Percentiles rank a stretch among this genome's conserved stretches.
phyloP scores from a whole-genome alignment of 2,329 filamentous ascomycete species.

The Neofusicoccum kwambonambiense region DNA sequence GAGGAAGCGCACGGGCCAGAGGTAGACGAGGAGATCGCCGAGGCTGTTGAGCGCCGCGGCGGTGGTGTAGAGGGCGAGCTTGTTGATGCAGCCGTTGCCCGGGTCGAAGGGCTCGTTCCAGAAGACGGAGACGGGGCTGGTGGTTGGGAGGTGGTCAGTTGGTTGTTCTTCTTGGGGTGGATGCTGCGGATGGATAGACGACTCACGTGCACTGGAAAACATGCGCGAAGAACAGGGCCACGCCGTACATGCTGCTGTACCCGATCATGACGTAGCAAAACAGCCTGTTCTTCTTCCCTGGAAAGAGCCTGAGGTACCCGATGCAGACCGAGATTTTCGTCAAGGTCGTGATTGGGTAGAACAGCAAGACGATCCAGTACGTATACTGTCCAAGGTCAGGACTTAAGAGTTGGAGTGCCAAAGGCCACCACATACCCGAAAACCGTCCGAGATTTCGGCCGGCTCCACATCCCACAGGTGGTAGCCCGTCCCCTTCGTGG shows the following conservation, averaged over 20 bases:
- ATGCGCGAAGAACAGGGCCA: constrained; percentile 26
- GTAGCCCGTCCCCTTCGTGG: constrained; percentile 27
- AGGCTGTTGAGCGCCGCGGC: constrained; percentile 23
- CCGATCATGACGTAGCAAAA: constrained; percentile 30
- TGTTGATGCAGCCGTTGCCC: constrained; percentile 17
- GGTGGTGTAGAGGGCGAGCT: constrained; percentile 19
- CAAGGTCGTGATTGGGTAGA: not conserved
- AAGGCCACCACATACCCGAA: not conserved
- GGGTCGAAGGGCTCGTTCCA: not conserved
- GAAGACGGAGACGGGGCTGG: constrained; percentile 17
- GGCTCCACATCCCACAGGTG: constrained; percentile 25
- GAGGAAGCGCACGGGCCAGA: constrained; percentile 24
- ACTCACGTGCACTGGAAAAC: constrained; percentile 19
- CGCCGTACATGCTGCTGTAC: constrained; percentile 25
- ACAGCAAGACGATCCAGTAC: constrained; percentile 19
- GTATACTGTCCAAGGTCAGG: not conserved
- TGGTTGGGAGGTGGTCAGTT: too few relatives aligned
- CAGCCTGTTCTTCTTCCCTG: constrained; percentile 25
- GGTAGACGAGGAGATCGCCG: constrained; percentile 23
- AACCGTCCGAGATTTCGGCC: not conserved
- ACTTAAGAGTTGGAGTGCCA: too few relatives aligned
- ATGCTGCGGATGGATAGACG: too few relatives aligned
- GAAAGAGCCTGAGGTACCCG: constrained; percentile 31
- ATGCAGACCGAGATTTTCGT: constrained; percentile 31
- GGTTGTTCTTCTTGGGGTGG: not conserved